Conservation (phyloP, 202 grass and related monocot species). For the Schoenoplectus tabernaemontani region DNA sequence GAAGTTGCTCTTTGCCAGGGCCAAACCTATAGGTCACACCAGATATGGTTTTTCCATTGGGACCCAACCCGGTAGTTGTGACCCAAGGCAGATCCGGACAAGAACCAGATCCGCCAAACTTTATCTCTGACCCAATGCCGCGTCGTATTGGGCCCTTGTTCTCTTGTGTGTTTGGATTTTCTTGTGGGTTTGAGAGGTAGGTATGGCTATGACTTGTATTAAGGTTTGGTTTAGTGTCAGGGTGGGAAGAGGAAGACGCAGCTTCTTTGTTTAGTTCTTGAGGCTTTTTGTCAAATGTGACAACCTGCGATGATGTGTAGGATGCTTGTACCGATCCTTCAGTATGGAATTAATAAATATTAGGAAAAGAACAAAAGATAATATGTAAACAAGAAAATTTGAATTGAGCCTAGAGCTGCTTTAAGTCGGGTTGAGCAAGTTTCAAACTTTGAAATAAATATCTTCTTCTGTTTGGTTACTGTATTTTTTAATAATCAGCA, state of each 20-base stretch:
- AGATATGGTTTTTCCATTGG: slow-evolving; percentile 77
- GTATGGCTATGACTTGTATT: slow-evolving; percentile 1
- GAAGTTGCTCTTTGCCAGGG: slow-evolving; percentile 53
- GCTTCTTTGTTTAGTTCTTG: slow-evolving; percentile 23
- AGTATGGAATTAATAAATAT: neutral
- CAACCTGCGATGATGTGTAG: slow-evolving; percentile 18
- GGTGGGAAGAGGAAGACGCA: slow-evolving; percentile 38
- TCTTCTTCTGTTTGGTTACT: neutral
- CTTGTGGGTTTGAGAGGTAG: slow-evolving; percentile 8
- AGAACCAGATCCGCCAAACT: slow-evolving; percentile 81
- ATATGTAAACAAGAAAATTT: neutral
- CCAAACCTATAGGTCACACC: slow-evolving; percentile 87
- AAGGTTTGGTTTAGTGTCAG: slow-evolving; percentile 26
- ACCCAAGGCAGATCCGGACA: slow-evolving; percentile 94
- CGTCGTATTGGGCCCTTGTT: slow-evolving; percentile 43
- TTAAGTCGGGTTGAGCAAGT: neutral
- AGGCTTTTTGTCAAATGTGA: slow-evolving; percentile 14
- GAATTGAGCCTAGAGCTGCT: neutral
- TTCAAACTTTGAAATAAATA: neutral
- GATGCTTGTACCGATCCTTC: slow-evolving; percentile 11
- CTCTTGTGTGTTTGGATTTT: neutral
- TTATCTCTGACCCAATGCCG: slow-evolving; percentile 61
- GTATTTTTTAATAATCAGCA: neutral
- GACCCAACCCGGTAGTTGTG: slow-evolving; percentile 52
- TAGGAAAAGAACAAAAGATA: neutral